These are phyloP conservation scores for Iris pallida DNA, from an alignment of 116 monocot species.

Conservation along the genomic window DNA sequence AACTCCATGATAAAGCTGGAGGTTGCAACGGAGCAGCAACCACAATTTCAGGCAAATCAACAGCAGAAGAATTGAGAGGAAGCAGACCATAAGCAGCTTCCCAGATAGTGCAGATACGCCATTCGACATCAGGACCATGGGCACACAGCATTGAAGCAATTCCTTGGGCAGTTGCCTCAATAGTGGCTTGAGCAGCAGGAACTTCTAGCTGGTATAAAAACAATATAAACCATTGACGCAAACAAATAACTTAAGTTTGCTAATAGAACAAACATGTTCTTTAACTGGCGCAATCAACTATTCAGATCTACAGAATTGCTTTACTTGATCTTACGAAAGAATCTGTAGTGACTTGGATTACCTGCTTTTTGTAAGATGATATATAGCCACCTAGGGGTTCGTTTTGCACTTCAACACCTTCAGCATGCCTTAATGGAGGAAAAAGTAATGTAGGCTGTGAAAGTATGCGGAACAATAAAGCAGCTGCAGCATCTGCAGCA, in stretches of 20 bases:
- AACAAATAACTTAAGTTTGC: background rate
- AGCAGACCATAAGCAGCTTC: slow-evolving; percentile 97
- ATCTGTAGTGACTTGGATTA: slow-evolving; percentile 9
- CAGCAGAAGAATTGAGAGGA: slow-evolving; percentile 79
- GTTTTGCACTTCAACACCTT: slow-evolving; percentile 69
- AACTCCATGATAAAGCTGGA: slow-evolving; percentile 81
- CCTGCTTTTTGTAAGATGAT: slow-evolving; percentile 76
- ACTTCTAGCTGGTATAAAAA: slow-evolving; percentile 47
- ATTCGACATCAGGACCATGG: slow-evolving; percentile 96
- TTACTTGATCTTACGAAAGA: background rate
- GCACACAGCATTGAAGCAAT: slow-evolving; percentile 94
- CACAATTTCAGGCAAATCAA: slow-evolving; percentile 93
- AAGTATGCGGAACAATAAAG: slow-evolving; percentile 91
- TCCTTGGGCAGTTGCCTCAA: slow-evolving; percentile 96
- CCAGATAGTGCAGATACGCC: slow-evolving; percentile 97
- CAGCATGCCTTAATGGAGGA: slow-evolving; percentile 74
- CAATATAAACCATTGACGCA: background rate
- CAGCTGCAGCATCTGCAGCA: slow-evolving; percentile 96
- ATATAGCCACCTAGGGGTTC: slow-evolving; percentile 54
- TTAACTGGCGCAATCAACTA: background rate
- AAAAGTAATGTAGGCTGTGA: slow-evolving; percentile 91
- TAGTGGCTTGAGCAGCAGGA: slow-evolving; percentile 68
- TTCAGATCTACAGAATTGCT: background rate
- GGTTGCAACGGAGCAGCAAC: slow-evolving; percentile 90
- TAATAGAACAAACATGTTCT: background rate